Conservation (phyloP, 345 rosid species). For the Cardamine occulta region DNA sequence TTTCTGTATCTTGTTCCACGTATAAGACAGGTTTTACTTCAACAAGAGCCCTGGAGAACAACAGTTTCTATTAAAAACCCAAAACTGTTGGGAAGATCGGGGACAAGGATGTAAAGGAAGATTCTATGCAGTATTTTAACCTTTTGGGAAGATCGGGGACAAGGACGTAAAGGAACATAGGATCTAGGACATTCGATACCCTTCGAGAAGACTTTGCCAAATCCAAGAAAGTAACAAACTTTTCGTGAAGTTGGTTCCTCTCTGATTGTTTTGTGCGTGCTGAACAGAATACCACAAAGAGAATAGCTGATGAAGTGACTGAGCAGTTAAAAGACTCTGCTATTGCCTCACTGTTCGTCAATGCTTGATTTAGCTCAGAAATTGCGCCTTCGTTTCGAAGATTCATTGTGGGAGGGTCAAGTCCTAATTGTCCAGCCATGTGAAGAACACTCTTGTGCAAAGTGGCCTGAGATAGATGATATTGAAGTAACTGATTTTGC, state of each 20-base stretch:
- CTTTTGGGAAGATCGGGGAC: conserved; percentile 96
- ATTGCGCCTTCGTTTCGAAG: conserved; percentile 62
- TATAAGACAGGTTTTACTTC: conserved; percentile 89
- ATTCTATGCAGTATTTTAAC: conserved; percentile 37
- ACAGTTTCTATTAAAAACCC: conserved; percentile 16
- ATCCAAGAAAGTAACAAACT: conserved; percentile 55
- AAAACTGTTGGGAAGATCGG: background rate
- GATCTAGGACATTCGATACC: conserved; percentile 49
- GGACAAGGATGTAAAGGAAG: background rate
- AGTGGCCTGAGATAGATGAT: conserved; percentile 64
- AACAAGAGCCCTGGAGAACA: conserved; percentile 71
- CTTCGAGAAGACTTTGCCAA: conserved; percentile 49
- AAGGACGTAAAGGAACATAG: conserved; percentile 67
- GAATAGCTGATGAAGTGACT: conserved; percentile 65
- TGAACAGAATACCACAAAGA: conserved; percentile 77
- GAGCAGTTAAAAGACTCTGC: conserved; percentile 78
- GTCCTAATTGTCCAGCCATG: conserved; percentile 99
- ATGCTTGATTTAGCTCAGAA: conserved; percentile 80
- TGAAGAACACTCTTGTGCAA: conserved; percentile 77
- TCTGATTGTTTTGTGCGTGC: conserved; percentile 55
- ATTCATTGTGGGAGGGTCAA: conserved; percentile 87
- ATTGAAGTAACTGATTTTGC: conserved; percentile 19
- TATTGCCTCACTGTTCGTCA: conserved; percentile 89
- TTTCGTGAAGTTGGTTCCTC: conserved; percentile 64
- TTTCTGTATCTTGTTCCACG: conserved; percentile 54